A percentile compares a stretch with the other conserved stretches of the same genome.
These are phyloP conservation scores for Phyllostachys edulis DNA, from an alignment of 176 grass and related monocot species.

Conservation along the genomic window DNA sequence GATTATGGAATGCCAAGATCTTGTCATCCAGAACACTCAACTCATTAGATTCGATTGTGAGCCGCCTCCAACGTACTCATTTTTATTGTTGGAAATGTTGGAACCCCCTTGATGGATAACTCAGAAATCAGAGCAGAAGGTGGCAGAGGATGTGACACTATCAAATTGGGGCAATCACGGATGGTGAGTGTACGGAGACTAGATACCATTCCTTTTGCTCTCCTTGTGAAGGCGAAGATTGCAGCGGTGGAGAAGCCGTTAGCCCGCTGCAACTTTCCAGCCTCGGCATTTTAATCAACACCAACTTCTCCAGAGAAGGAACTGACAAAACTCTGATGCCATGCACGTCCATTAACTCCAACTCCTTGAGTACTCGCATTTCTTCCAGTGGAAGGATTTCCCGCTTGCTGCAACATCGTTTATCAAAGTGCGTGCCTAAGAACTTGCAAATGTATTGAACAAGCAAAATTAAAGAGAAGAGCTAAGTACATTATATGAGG, in stretches of 20 bases:
- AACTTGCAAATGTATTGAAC: background rate
- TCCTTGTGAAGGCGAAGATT: background rate
- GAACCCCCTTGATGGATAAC: background rate
- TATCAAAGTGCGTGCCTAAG: background rate
- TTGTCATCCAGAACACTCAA: background rate
- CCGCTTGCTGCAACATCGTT: conserved; percentile 18
- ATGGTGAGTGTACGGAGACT: background rate
- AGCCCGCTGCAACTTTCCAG: conserved; percentile 28
- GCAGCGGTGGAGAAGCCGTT: background rate
- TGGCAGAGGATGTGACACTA: conserved; percentile 4
- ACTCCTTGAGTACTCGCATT: conserved; percentile 13
- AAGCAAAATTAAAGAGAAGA: background rate
- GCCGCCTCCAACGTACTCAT: rapidly evolving
- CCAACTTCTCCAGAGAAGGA: conserved; percentile 39
- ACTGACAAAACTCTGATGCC: background rate
- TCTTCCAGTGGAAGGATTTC: conserved; percentile 8
- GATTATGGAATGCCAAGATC: conserved; percentile 10
- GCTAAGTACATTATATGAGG: background rate
- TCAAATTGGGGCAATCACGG: background rate
- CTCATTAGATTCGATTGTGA: background rate
- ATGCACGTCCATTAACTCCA: conserved; percentile 32
- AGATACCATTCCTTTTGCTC: background rate
- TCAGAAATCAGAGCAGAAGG: conserved; percentile 4
- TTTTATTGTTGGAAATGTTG: background rate
- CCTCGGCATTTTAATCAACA: conserved; percentile 28